phyloP scores from a whole-genome alignment of 306 rosid species.

The Medicago lupulina region DNA sequence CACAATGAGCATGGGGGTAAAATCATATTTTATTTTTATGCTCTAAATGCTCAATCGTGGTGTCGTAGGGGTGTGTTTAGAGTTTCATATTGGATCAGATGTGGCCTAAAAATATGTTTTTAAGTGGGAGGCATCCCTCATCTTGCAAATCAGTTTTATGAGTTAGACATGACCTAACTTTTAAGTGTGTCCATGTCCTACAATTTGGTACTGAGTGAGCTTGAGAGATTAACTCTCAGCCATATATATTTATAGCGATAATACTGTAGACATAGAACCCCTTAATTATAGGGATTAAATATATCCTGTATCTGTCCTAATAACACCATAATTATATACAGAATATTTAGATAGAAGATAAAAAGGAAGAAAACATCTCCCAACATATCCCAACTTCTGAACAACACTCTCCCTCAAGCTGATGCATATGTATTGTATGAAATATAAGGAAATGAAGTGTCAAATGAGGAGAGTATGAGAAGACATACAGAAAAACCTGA shows the following conservation, averaged over 20 bases:
- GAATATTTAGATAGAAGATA: background rate
- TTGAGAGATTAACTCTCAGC: background rate
- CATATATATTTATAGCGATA: background rate
- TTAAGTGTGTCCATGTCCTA: background rate
- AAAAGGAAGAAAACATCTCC: constrained; percentile 1
- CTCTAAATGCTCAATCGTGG: background rate
- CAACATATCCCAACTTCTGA: background rate
- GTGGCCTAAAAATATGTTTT: background rate
- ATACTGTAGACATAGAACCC: background rate
- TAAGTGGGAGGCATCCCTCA: background rate
- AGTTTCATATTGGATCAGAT: background rate
- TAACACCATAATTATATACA: constrained; percentile 1
- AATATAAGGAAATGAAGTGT: constrained; percentile 33
- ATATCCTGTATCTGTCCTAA: background rate
- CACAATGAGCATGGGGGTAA: background rate
- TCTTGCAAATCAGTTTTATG: background rate
- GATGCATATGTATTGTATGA: background rate
- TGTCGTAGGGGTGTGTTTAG: background rate
- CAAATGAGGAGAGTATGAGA: constrained; percentile 36
- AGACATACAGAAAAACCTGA: constrained; percentile 83
- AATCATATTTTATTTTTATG: too few relatives aligned
- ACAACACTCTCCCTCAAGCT: background rate
- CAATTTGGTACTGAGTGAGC: background rate
- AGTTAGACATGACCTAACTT: background rate
- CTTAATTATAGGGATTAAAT: background rate